Base-by-base conservation (phyloP, 306 rosid species). In the Cucumis hystrix region DNA sequence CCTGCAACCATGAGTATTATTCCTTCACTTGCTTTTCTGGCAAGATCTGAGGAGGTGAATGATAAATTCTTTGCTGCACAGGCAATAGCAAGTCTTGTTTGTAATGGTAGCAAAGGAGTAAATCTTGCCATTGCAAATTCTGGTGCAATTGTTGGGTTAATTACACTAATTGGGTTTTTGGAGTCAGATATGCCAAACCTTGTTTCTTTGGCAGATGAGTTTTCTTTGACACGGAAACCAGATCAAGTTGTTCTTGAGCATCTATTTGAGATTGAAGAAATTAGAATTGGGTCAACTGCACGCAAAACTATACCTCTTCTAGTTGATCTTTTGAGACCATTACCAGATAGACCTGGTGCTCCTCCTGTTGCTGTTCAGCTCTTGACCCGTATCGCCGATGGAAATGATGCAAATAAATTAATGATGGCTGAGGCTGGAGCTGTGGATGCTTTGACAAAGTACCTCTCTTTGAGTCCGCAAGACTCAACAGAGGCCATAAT, bases 381-480 rank as follows among this genome's bases (percentile, higher is more conserved):
- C 72, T 90, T 95, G 89, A 90, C 88, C 70, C 79, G 87, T 85
- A 88, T 95, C 70, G 97, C 98, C 45, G 90, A 90, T 80, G 98
- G 98, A 81, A 90, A 88, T 77, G 96, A 94, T 69, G 47, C 91
- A 81, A 95, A 92, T 74, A 95, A 95, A 86, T 82, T 84, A 84
- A 78, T 92, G 68, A 85, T 95, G 87, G 97, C 97, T 62, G 98
- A 95, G 89, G 95, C 97, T 78, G 97, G 98, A 75, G 97, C 88
- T 86, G 81, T 95, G 74, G 97, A 95, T 76, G 96, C 97, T 85
- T 86, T 95, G 89, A 92, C 91, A 73, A 95, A 90, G 78, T 95
- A 95, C 88, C 91, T 95, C 49, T 95, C 98, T 83, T 83, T 95
- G 90, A 92, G 98, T 85, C 98, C 98, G 78, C 98, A 95, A 84